Evolutionary conservation across 768 basidiomycete genomes (phyloP).

Genomic region (Cystobasidium ongulense): DNA sequence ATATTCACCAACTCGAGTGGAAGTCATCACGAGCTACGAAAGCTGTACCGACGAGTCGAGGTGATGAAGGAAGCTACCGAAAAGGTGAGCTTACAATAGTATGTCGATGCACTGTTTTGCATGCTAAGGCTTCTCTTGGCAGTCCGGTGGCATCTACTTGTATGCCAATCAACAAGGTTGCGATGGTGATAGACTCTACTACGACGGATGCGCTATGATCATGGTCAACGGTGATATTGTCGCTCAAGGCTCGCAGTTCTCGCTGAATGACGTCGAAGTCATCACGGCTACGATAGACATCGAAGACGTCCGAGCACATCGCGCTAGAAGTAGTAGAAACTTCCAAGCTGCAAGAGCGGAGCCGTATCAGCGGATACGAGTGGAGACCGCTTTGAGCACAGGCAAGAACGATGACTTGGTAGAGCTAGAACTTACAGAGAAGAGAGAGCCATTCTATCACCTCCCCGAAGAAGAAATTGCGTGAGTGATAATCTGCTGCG

Average conservation of each 20-base stretch:
- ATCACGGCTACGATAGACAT: conserved; percentile 92
- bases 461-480: conserved; percentile 93
- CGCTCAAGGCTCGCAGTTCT: conserved; percentile 95
- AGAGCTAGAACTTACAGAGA: conserved; percentile 53
- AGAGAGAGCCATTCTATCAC: conserved; percentile 62
- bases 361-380: conserved; percentile 71
- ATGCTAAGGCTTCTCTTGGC: not conserved
- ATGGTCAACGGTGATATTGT: conserved; percentile 85
- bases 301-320: conserved; percentile 87
- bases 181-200: conserved; percentile 94
- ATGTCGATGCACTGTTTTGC: not conserved
- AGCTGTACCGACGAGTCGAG: conserved; percentile 80
- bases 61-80: conserved; percentile 93
- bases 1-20: conserved; percentile 98
- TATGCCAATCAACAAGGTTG: conserved; percentile 99
- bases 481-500: conserved; percentile 53
- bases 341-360: conserved; percentile 76
- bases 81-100: conserved; percentile 54
- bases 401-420: conserved; percentile 57
- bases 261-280: conserved; percentile 89
- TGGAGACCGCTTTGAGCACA: conserved; percentile 66
- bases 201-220: conserved; percentile 94
- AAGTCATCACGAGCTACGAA: conserved; percentile 96
- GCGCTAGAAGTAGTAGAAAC: conserved; percentile 65
- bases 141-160: conserved; percentile 94